Base-by-base conservation (phyloP, 1,284 basidiomycete species). In the Exobasidium rhododendri region DNA sequence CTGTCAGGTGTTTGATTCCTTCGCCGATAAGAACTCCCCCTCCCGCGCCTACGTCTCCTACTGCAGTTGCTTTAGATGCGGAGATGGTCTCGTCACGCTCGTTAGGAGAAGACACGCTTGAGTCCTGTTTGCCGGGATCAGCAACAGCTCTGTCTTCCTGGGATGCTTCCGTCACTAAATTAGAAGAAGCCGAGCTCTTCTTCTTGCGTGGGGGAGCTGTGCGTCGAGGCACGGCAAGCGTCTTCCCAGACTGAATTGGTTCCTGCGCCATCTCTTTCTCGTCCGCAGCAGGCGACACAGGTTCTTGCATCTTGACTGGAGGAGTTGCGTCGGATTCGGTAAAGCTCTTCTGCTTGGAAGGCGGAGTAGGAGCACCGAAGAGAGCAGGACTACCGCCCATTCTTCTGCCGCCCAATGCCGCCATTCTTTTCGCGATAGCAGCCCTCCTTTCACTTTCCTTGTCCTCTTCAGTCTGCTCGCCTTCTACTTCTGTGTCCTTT, bases 191-290 rank as follows among this genome's bases (percentile, higher is more conserved):
- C 10, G 63, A 54, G 28, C 60, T 62, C 24, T 58, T 35, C 67
- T 66, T 73, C 56, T 64, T 66, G 32, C 72, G 62, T 5, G 72
- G 72, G 1, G 72, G 71, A 20, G 70, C 72, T n/a, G 72, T 61
- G 32, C 72, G 51, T 28, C 72, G 61, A 7, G 72, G 72, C 5
- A 74, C 72, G 6, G 71, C 65, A 13, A 74, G 63, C 17, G 73
- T 71, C 56, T 69, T 66, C 2, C 67, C 67, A 52, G 66, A 62
- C 6, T 30, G 63, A 1, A 58, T 62, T 24, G 61, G 20, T 13
- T 56, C 59, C 40, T 67, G 63, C 43, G 62, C 58, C 56, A 63
- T 63, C 32, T 52, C 59, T 26, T 49, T 29, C 7, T 50, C 56
- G 22, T 28, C 51, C n/a, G 10, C 53, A 46, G 24, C 4, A n/a